Base-by-base conservation (phyloP, 116 monocot species). In the Papilionanthe hybrid region DNA sequence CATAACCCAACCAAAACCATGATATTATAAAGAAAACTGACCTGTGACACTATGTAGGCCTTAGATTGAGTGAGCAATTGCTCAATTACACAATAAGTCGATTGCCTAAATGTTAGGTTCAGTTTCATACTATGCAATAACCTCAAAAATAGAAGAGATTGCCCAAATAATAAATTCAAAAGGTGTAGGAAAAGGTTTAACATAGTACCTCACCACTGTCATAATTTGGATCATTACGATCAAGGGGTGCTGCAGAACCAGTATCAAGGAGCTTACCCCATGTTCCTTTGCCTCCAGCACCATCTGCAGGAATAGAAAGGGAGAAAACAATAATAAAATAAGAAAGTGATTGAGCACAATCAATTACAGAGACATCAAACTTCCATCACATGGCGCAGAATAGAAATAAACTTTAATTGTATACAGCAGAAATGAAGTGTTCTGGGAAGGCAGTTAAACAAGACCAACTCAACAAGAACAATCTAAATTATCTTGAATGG, bases 281-380 rank as follows among this genome's bases (percentile, higher is more conserved):
- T 30, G 99, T 99, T 32, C 99, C 99, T 92, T 99, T 99, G 9
- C 99, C 99, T 17, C 99, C 99, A 77, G 82, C 99, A 86, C 99
- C 99, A 83, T 93, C 99, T 99, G 83, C 42, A 48, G 1, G 22
- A n/a, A 47, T 11, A 75, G 75, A 45, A 25, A 69, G 69, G 69
- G 32, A 69, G 69, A n/a, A 32, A 15, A 44, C 8, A 44, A 44
- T 5, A 58, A 53, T 44, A 28, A 23, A 45, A 32, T 57, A 55
- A 77, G 18, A 77, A 69, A 69, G 3, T 65, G 23, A 65, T 65
- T 5, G 2, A 65, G 0, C 11, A 65, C 65, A 65, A 60, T 23
- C 2, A 9, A 65, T 65, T 65, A 27, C 7, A 27, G 23, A 11
- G 65, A 23, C 25, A 65, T 69, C 13, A 56, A 69, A 69, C 13